Evolutionary conservation across 352 stramenopile species (phyloP), one percentile per base, ranked within the genome.

Genomic region (Pythium aphanidermatum): DNA sequence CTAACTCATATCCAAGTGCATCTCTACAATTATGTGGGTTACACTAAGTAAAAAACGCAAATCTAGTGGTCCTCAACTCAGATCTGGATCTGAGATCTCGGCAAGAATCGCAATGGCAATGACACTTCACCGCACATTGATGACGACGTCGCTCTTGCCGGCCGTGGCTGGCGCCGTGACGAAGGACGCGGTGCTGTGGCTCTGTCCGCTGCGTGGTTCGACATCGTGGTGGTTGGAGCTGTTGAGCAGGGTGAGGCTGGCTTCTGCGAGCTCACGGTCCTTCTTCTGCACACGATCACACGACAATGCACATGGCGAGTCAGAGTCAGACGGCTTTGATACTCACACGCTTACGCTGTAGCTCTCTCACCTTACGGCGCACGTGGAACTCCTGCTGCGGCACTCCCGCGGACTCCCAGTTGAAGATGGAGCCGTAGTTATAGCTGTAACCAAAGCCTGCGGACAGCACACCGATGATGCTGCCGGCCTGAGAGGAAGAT

Each of bases 361-460:
- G 16, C 35, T 1, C 32, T 14, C 52, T 49, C 67, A 80, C 68
- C 59, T 70, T 71, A 42, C 64, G 66, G 23, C 56, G 66, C 16
- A 66, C 33, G 43, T 80, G 55, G 30, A 72, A 68, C 32, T 80
- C 70, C 41, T 88, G 61, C 14, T 70, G 56, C 23, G 76, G 73
- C 29, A 88, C 17, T 8, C 76, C 76, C 5, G 76, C 70, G 1
- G 59, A 70, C 38, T 84, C 60, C 51, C 64, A 76, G 43, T 73
- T 59, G 28, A 88, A 84, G 30, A 84, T 57, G 12, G 76, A 84
- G 6, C 67, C 71, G 42, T 86, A 88, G 51, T 88, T 88, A 60
- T 84, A 84, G 32, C 45, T 68, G 48, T 78, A 84, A 16, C 63
- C 70, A 19, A 84, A 63, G 8, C 55, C 12, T 9, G 73, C 68